Evolutionary conservation across 345 rosid species (phyloP), one percentile per base, ranked within the genome.

Genomic region (Acer saccharum): DNA sequence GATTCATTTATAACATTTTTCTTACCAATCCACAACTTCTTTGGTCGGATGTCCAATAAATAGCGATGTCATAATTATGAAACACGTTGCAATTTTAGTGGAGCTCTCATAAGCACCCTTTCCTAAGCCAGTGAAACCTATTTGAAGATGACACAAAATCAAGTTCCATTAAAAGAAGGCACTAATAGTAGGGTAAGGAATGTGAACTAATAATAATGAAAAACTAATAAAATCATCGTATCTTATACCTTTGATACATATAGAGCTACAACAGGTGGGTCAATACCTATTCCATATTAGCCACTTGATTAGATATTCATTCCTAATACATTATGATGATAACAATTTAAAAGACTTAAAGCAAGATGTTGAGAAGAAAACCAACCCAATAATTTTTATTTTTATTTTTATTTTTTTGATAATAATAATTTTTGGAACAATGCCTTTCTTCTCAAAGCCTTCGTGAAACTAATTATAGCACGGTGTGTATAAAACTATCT

Each of bases 201-300:
- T 46, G 66, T 41, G 14, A 10, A 79, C 69, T 43, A 74, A 64
- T 57, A 71, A 55, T 52, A 64, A 12, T 46, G 54, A 10, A 16
- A 67, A 58, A 46, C 52, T 1, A 60, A 73, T 54, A 54, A 71
- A 75, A 78, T 46, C 55, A 73, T 66, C 69, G 63, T 73, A 48
- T 65, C 75, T 75, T 32, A 74, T 89, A 95, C 99, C 98, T 95
- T 97, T 81, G 98, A 82, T 68, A 95, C 97, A 83, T 93, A 92
- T 63, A 95, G 96, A 84, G 98, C 89, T 63, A 97, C 91, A 83
- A 92, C 92, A 72, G 95, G 85, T 58, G 97, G 98, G 13, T 98
- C 96, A 84, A 90, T 84, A 74, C 99, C 99, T 92, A 95, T 92
- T 68, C 97, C 97, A 71, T 86, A 29, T 29, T 29, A 1, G 32